Percentiles rank a stretch among this genome's conserved stretches.
phyloP scores from a whole-genome alignment of 805 yeast genomes.

The Ogataea haglerorum region DNA sequence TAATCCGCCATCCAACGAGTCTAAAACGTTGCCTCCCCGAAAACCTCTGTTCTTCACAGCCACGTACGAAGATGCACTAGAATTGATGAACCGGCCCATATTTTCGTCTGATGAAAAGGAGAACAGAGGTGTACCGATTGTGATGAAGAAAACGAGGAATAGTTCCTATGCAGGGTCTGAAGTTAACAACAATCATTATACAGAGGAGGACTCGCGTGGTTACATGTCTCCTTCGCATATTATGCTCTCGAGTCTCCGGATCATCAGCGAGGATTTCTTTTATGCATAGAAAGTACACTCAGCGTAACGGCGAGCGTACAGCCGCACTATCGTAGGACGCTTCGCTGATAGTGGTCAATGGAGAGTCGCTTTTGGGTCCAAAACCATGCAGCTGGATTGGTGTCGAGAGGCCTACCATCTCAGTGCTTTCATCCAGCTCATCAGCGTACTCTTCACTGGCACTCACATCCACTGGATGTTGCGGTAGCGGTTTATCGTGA shows the following conservation, averaged over 20 bases:
- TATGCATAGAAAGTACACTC: background rate
- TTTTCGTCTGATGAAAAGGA: constrained; percentile 4
- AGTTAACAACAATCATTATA: too few relatives aligned
- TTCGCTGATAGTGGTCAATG: constrained; percentile 31
- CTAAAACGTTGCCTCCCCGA: background rate
- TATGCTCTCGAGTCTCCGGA: constrained; percentile 8
- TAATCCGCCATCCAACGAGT: background rate
- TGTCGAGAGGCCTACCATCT: constrained; percentile 1
- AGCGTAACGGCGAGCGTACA: constrained; percentile 13
- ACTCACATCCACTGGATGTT: constrained; percentile 12
- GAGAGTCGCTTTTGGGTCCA: constrained; percentile 14
- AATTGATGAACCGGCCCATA: background rate
- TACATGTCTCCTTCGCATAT: constrained; percentile 4
- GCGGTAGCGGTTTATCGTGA: constrained; percentile 1
- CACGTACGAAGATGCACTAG: constrained; percentile 1
- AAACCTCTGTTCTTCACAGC: constrained; percentile 3
- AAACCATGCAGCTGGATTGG: constrained; percentile 6
- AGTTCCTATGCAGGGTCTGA: background rate
- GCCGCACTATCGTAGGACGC: constrained; percentile 24
- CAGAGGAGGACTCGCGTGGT: background rate
- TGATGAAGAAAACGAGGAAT: background rate
- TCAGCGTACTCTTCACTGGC: constrained; percentile 17
- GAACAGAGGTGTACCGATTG: background rate
- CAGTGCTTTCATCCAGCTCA: constrained; percentile 9
- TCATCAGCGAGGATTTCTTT: constrained; percentile 3